A percentile compares a stretch with the other conserved stretches of the same genome.
Conservation (phyloP, 345 rosid species). For the Lepidium sativum region DNA sequence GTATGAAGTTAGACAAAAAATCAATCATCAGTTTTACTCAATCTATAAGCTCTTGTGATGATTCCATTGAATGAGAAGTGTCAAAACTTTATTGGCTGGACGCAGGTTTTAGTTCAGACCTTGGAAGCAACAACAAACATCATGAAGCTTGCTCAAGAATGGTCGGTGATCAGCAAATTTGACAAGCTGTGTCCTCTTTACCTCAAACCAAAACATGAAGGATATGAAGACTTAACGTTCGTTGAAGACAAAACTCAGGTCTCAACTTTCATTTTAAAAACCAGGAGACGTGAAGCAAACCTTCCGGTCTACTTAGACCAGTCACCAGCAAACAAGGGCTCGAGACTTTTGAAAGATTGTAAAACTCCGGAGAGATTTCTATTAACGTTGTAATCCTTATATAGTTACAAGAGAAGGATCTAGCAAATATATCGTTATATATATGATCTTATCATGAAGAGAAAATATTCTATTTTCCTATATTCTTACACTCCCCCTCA, state of each 20-base stretch:
- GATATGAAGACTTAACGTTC: background rate
- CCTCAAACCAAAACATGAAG: background rate
- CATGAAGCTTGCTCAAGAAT: background rate
- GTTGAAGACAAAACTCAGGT: background rate
- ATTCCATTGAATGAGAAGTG: background rate
- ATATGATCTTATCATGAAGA: too few species aligned
- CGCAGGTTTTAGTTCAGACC: conserved; percentile 24
- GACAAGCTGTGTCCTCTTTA: background rate
- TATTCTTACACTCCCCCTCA: too few species aligned
- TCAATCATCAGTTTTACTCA: conserved; percentile 7
- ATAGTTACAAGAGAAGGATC: too few species aligned
- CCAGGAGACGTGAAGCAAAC: background rate
- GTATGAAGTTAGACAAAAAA: conserved; percentile 35
- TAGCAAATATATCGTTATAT: too few species aligned
- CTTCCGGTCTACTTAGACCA: background rate
- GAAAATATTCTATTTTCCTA: too few species aligned
- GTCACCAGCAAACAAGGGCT: background rate
- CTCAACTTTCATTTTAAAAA: background rate
- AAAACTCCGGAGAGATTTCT: too few species aligned
- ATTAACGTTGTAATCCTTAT: too few species aligned
- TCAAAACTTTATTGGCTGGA: conserved; percentile 9
- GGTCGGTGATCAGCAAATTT: background rate
- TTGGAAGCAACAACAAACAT: background rate
- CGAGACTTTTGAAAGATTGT: too few species aligned
- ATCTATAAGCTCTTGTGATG: conserved; percentile 6